Percentiles rank a stretch among this genome's conserved stretches.
These are phyloP conservation scores for Pythium monospermum DNA, from an alignment of 352 stramenopile species.

Conservation along the genomic window DNA sequence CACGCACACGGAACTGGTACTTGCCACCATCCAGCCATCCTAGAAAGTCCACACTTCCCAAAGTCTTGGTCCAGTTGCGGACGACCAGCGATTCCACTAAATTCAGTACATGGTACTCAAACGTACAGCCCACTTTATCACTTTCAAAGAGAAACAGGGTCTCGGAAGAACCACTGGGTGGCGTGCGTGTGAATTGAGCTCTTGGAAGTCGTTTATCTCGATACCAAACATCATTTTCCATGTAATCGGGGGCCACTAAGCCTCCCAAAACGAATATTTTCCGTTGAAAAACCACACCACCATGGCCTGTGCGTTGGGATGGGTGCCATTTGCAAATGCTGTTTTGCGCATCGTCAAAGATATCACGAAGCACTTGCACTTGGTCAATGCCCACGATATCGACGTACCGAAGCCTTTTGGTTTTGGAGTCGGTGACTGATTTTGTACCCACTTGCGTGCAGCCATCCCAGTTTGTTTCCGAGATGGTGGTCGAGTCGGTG, in stretches of 20 bases:
- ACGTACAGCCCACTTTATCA: slow-evolving; percentile 85
- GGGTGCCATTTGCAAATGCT: slow-evolving; percentile 69
- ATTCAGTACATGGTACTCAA: slow-evolving; percentile 92
- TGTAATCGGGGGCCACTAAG: slow-evolving; percentile 50
- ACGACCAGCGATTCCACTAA: slow-evolving; percentile 80
- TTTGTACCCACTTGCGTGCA: slow-evolving; percentile 47
- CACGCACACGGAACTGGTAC: slow-evolving; percentile 88
- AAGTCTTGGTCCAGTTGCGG: slow-evolving; percentile 61
- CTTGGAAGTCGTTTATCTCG: slow-evolving; percentile 44
- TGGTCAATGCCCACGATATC: slow-evolving; percentile 65
- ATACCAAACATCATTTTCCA: slow-evolving; percentile 89
- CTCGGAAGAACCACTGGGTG: slow-evolving; percentile 46
- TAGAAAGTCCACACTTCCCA: slow-evolving; percentile 37
- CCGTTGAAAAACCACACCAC: slow-evolving; percentile 66
- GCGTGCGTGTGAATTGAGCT: slow-evolving; percentile 46
- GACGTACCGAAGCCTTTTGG: slow-evolving; percentile 40
- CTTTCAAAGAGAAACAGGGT: slow-evolving; percentile 87
- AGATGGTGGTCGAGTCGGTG: slow-evolving; percentile 6
- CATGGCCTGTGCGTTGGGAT: slow-evolving; percentile 50
- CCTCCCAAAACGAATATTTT: slow-evolving; percentile 75
- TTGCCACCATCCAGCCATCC: slow-evolving; percentile 74
- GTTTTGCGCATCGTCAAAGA: slow-evolving; percentile 58
- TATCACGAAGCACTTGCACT: slow-evolving; percentile 51
- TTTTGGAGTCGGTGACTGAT: slow-evolving; percentile 33
- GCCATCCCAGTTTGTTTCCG: slow-evolving; percentile 44